phyloP scores from a whole-genome alignment of 768 basidiomycete genomes.

The Pleurotus ostreatus region DNA sequence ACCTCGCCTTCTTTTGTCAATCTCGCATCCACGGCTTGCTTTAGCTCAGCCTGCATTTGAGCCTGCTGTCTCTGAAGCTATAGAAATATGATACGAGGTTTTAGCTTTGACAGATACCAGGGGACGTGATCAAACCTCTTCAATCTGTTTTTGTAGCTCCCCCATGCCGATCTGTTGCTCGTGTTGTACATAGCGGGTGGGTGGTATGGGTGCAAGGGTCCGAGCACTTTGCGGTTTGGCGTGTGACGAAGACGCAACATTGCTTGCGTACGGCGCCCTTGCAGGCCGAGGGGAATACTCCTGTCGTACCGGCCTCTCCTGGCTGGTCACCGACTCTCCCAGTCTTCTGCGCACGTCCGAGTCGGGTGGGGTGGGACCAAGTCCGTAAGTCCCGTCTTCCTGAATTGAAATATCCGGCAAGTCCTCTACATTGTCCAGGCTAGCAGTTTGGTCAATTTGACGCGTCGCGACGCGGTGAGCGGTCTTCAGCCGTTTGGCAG shows the following conservation, averaged over 20 bases:
- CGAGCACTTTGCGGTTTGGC: constrained; percentile 3
- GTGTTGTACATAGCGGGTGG: too few relatives aligned
- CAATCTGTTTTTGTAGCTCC: constrained; percentile 9
- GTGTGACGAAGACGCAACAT: too few relatives aligned
- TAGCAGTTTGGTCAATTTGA: constrained; percentile 1
- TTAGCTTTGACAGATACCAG: constrained; percentile 26
- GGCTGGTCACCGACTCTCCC: too few relatives aligned
- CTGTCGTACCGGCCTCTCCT: too few relatives aligned
- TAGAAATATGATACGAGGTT: constrained; percentile 11
- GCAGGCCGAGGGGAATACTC: too few relatives aligned
- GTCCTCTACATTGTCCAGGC: constrained; percentile 41
- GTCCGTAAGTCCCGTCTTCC: constrained; percentile 52
- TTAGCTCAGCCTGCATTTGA: constrained; percentile 38
- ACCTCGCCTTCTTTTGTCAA: constrained; percentile 71
- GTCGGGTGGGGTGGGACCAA: constrained; percentile 22
- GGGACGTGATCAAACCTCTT: constrained; percentile 25
- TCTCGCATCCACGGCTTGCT: constrained; percentile 45
- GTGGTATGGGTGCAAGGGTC: background rate
- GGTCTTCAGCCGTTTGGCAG: constrained; percentile 56
- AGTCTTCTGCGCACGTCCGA: constrained; percentile 8
- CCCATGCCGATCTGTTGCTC: background rate
- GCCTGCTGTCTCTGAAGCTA: constrained; percentile 52
- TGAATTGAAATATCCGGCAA: constrained; percentile 63
- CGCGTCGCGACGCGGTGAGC: constrained; percentile 14
- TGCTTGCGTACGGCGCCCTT: too few relatives aligned